Base-by-base conservation (phyloP, 345 rosid genomes). In the Kernera saxatilis region DNA sequence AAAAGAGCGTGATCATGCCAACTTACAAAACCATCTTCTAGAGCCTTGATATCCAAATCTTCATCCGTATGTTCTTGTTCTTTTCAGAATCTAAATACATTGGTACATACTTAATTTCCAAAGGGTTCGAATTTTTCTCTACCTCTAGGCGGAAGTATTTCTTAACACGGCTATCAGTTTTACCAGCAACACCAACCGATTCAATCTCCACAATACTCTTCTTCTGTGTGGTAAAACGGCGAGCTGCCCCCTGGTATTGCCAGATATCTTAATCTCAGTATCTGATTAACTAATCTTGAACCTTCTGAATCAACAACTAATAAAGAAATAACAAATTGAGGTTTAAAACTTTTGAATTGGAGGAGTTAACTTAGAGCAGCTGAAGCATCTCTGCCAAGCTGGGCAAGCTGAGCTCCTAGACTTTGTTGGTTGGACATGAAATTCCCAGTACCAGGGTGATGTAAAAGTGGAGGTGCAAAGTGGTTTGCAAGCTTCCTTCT, bases 381-480 rank as follows among this genome's bases (percentile, higher is more conserved):
- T 64, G 99, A 93, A 70, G 98, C 98, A 83, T 93, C 98, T 73
- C 96, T 85, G 60, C 98, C 79, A 67, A 90, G 96, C 82, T 90
- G 97, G 0, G 97, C 97, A 63, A 93, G 92, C 78, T 90, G 93
- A 60, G 87, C 48, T 39, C 98, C 98, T 27, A 93, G 86, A 72
- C 97, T 93, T 73, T 86, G 97, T 72, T 93, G 98, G 67, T 88
- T 93, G 67, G 97, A 83, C 98, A 93, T 88, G 71, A 84, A 92
- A 75, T 82, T 85, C 25, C 82, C 91, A 62, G 89, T 80, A 75
- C 82, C 80, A 66, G 92, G 86, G 72, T 87, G 85, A 65, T n/a
- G n/a, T n/a, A n/a, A n/a, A n/a, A n/a, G n/a, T n/a, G n/a, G n/a
- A n/a, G n/a, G n/a, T n/a, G n/a, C n/a, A n/a, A n/a, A n/a, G n/a